These are phyloP conservation scores for Yarrowia osloensis DNA, from an alignment of 805 yeast genomes.

Conservation along the genomic window DNA sequence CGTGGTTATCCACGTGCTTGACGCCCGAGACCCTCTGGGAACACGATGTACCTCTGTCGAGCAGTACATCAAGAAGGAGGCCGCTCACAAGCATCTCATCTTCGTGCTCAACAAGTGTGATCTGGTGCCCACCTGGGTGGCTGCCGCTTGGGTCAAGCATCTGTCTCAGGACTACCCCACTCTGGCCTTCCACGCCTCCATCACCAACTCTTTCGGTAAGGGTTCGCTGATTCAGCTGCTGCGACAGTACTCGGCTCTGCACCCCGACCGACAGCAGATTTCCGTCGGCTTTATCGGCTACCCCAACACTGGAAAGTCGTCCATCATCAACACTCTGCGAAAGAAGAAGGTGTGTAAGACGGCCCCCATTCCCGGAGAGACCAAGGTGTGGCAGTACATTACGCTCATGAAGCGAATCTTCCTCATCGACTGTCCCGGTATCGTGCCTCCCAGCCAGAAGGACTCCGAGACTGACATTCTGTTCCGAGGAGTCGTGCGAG, in stretches of 20 bases:
- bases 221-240: constrained; percentile 91
- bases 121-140: constrained; percentile 98
- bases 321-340: constrained; percentile 89
- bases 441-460: constrained; percentile 90
- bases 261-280: constrained; percentile 90
- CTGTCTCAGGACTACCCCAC: constrained; percentile 91
- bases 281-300: constrained; percentile 97
- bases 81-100: constrained; percentile 94
- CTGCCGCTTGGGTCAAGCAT: constrained; percentile 99
- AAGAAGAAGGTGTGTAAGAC: constrained; percentile 94
- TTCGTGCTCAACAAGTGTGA: constrained; percentile 96
- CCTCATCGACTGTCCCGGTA: constrained; percentile 97
- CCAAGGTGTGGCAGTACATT: constrained; percentile 98
- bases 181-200: constrained; percentile 95
- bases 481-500: constrained; percentile 96
- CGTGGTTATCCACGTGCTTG: constrained; percentile 93
- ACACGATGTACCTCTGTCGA: constrained; percentile 93
- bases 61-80: constrained; percentile 87
- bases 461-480: constrained; percentile 90
- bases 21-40: constrained; percentile 97
- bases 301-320: constrained; percentile 97
- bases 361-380: constrained; percentile 98
- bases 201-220: constrained; percentile 95
- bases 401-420: constrained; percentile 95
- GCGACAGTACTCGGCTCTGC: constrained; percentile 89